Conservation (phyloP, 2,329 filamentous ascomycete species). For the Claviceps spartinae region DNA sequence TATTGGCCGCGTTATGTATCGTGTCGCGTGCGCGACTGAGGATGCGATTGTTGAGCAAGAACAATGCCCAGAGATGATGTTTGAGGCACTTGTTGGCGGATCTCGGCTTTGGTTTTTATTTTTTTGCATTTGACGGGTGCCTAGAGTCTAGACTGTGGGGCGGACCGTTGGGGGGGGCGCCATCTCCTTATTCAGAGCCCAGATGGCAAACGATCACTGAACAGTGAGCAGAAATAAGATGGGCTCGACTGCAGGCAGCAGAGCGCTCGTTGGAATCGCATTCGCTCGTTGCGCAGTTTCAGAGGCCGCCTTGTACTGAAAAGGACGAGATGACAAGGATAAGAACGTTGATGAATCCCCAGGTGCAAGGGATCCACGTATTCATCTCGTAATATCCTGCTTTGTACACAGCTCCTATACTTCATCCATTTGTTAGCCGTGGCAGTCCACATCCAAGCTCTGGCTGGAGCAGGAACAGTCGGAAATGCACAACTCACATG, state of each 20-base stretch:
- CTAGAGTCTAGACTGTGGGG: background rate
- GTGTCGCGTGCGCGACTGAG: too few relatives aligned
- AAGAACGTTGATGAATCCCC: slow-evolving; percentile 73
- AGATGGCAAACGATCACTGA: too few relatives aligned
- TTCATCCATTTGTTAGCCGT: slow-evolving; percentile 31
- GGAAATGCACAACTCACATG: slow-evolving; percentile 41
- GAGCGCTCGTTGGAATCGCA: background rate
- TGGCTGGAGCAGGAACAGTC: too few relatives aligned
- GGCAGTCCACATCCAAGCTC: background rate
- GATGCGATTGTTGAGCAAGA: too few relatives aligned
- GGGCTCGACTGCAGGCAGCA: too few relatives aligned
- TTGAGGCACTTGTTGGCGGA: background rate
- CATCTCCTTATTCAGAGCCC: too few relatives aligned
- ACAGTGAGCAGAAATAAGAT: too few relatives aligned
- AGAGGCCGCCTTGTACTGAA: slow-evolving; percentile 82
- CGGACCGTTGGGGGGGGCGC: background rate
- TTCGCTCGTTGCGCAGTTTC: slow-evolving; percentile 14
- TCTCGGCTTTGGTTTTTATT: background rate
- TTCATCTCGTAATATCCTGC: slow-evolving; percentile 81
- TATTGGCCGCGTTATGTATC: too few relatives aligned
- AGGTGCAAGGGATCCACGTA: slow-evolving; percentile 84
- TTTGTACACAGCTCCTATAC: slow-evolving; percentile 66
- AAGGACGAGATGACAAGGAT: slow-evolving; percentile 79
- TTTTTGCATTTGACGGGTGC: background rate
- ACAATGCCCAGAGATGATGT: too few relatives aligned